Evolutionary conservation across 2,329 filamentous ascomycete genomes (phyloP), one percentile per base, ranked within the genome.

Genomic region (Neoarthrinium moseri): DNA sequence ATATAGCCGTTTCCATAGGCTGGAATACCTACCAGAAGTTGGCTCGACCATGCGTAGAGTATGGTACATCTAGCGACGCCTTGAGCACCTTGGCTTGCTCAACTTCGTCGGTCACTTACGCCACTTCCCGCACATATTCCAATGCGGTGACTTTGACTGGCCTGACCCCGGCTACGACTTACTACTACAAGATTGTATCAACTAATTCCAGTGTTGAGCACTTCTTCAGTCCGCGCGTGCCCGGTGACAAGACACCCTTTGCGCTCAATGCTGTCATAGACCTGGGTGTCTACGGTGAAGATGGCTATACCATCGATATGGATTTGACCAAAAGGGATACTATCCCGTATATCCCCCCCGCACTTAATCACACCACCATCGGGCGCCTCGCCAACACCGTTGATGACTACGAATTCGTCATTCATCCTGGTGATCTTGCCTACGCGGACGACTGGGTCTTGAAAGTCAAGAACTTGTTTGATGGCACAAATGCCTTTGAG

Each of bases 391-490:
- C 77, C 3, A 55, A 63, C 12, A 80, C 71, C 0, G 65, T 75
- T 26, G 63, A 81, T 52, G 70, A 77, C 48, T 82, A 81, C 55
- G 79, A 83, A 51, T 63, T 83, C 35, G 61, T 78, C 34, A 57
- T 78, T 23, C 76, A 79, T 51, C 74, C 74, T 0, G 75, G 75
- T 5, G 80, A 83, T 54, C 67, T 83, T 12, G 78, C 63, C 0
- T 84, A 83, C 51, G 78, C 79, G 2, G 80, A 83, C 48, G 74
- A 81, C 58, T 83, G 79, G 79, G 67, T 66, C 34, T 58, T 73
- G 4, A 71, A 65, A 15, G 46, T 64, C 0, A 62, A 70, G 27
- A 80, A 80, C 56, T 49, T 74, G 1, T 50, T 75, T 5, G 65
- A 75, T 23, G 74, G 75, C 33, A 64, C 66, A 17, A 63, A 77